Evolutionary conservation across 768 basidiomycete genomes (phyloP), one percentile per base, ranked within the genome.

Genomic region (Peribolospora baueri): DNA sequence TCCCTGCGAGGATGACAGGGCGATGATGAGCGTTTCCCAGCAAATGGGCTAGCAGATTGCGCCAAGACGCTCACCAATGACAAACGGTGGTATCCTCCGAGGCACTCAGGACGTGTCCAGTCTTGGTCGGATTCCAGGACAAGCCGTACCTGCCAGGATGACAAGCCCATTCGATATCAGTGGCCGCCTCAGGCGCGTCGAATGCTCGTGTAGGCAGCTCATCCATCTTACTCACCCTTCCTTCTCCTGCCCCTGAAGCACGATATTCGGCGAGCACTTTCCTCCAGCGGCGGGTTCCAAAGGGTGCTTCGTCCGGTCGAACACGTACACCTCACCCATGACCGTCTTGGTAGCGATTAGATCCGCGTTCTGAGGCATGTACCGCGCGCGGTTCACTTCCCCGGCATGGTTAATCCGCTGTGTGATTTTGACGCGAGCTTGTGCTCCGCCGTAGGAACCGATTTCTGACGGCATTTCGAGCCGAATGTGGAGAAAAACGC

Each of bases 321-420:
- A 98, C n/a, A 98, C 70, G 56, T 82, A 71, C 3, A 97, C 85
- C 59, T 93, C 85, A 10, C 91, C 93, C 5, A 76, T 78, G 6
- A 87, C 76, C 25, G 88, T 70, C 68, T 97, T 97, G 8, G 91
- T 97, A 10, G 93, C 93, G 60, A 98, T 83, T 61, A 98, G 68
- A 69, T 97, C 85, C 2, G 88, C 84, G 64, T 97, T 98, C 68
- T 97, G 91, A 5, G 93, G 93, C 90, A 97, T 97, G 68, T 97
- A 98, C 53, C 93, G 79, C 57, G 93, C 93, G 48, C 88, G 73
- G 69, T 98, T 98, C 64, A 97, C 85, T 66, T 98, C 93, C 46
- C 87, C 85, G 4, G 75, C 75, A 67, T 98, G 93, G 67, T 88
- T 90, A 70, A 98, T 97, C 61, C 76, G 79, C 66, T 98, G 93